These are phyloP conservation scores for Basidiobolus meristosporus DNA, from an alignment of 371 early-diverging fungal genomes.

Conservation along the genomic window DNA sequence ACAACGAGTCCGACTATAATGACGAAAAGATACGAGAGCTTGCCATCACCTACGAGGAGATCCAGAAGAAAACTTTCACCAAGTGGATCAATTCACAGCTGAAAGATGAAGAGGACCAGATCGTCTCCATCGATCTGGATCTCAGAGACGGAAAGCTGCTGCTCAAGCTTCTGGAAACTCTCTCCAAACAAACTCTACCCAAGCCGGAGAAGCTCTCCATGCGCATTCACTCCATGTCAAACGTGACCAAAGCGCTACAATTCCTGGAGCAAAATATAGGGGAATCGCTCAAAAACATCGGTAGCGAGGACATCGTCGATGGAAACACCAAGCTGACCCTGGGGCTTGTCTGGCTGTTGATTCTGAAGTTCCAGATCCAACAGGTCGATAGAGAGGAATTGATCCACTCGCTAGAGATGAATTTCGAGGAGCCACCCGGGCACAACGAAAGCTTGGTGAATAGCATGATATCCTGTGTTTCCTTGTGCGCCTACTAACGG, in stretches of 20 bases:
- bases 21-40: neutral
- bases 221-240: slow-evolving; percentile 64
- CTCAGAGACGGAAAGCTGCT: slow-evolving; percentile 40
- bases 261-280: slow-evolving; percentile 41
- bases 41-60: neutral
- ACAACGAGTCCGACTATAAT: neutral
- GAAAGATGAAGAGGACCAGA: neutral
- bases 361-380: slow-evolving; percentile 45
- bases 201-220: slow-evolving; percentile 40
- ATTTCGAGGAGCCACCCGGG: no score
- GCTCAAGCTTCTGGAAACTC: slow-evolving; percentile 29
- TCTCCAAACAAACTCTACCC: slow-evolving; percentile 23
- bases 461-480: neutral
- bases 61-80: slow-evolving; percentile 5
- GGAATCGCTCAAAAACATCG: slow-evolving; percentile 46
- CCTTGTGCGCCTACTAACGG: neutral
- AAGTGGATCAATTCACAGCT: slow-evolving; percentile 7
- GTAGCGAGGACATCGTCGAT: slow-evolving; percentile 67
- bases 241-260: slow-evolving; percentile 47
- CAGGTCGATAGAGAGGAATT: slow-evolving; percentile 16
- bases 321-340: slow-evolving; percentile 71
- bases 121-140: slow-evolving; percentile 23
- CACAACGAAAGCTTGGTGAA: no score
- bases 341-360: slow-evolving; percentile 67
- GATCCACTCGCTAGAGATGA: neutral